These are phyloP conservation scores for Globisporangium polare DNA, from an alignment of 352 stramenopile species.

Conservation along the genomic window DNA sequence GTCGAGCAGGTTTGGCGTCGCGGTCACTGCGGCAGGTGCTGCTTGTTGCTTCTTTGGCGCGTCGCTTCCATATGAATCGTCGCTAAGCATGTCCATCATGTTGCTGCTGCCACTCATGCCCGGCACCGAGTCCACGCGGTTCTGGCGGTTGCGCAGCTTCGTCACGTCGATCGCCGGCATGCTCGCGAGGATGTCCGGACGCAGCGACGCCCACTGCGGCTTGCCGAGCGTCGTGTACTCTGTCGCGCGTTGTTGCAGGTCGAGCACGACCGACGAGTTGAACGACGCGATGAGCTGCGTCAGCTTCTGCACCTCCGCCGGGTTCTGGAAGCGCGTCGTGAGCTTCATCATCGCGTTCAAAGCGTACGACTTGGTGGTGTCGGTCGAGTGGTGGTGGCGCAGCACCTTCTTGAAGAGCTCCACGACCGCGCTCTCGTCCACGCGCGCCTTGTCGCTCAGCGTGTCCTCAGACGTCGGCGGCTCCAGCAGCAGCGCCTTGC, in stretches of 20 bases:
- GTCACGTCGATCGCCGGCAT: constrained; percentile 94
- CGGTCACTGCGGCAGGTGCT: constrained; percentile 8
- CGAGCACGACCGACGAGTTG: constrained; percentile 89
- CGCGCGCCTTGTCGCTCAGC: constrained; percentile 55
- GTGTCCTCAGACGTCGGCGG: constrained; percentile 57
- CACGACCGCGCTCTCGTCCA: constrained; percentile 64
- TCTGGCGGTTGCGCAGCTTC: constrained; percentile 70
- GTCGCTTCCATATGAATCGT: constrained; percentile 18
- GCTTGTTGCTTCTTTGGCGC: constrained; percentile 8
- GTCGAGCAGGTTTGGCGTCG: constrained; percentile 85
- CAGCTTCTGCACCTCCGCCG: constrained; percentile 67
- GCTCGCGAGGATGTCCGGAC: constrained; percentile 85
- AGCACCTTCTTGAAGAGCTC: constrained; percentile 82
- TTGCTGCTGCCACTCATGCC: constrained; percentile 8
- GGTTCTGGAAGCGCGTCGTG: constrained; percentile 85
- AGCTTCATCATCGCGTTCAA: constrained; percentile 95
- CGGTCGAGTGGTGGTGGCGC: constrained; percentile 73
- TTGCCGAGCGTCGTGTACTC: constrained; percentile 94
- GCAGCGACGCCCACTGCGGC: constrained; percentile 61
- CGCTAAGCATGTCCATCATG: constrained; percentile 55
- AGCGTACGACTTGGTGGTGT: constrained; percentile 79
- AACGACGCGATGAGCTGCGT: constrained; percentile 89
- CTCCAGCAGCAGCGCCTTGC: constrained; percentile 84
- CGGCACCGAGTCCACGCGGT: constrained; percentile 36
- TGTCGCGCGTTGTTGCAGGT: constrained; percentile 96